Evolutionary conservation across 106 monocot species (phyloP), one percentile per base, ranked within the genome.

Genomic region (Vanilla planifolia): DNA sequence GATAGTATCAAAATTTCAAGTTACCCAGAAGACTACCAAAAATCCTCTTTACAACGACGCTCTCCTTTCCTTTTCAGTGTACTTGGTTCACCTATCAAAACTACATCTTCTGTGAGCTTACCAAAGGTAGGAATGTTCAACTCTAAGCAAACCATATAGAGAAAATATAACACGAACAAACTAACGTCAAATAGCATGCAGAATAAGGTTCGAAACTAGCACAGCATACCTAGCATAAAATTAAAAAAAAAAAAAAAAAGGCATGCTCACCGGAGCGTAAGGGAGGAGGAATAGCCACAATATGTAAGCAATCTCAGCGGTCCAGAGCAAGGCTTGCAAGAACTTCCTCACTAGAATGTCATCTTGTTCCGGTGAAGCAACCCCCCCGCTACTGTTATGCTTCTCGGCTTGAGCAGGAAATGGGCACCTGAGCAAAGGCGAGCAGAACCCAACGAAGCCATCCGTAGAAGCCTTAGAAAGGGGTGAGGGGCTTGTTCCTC

Each of bases 271-370:
- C 48, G 94, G 94, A 20, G 94, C 94, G 60, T 78, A 89, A 47
- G 94, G 94, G 5, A 94, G 94, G 33, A 94, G 77, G 65, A 94
- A 94, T 61, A 94, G 80, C 89, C 86, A 94, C 16, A 89, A 26
- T 20, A 94, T 60, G 62, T 94, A 94, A 17, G 55, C 81, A 14
- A 80, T 80, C 80, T 94, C 94, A 0, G 82, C 72, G 17, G 70
- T 70, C 94, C 94, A 94, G 41, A 94, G 45, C 11, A 51, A 65
- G 2, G 70, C 79, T 64, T 78, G 93, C 67, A 55, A 43, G 10
- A 23, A 62, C 17, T 20, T 55, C 35, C 63, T 43, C 56, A 32
- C 27, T 26, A 42, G 3, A 14, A 14, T 27, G 17, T 29, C 51
- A 22, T 34, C 43, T n/a, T n/a, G n/a, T 15, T 27, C 40, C 30